Conservation (phyloP, 495 filamentous ascomycete genomes). For the Parmelia sp. region DNA sequence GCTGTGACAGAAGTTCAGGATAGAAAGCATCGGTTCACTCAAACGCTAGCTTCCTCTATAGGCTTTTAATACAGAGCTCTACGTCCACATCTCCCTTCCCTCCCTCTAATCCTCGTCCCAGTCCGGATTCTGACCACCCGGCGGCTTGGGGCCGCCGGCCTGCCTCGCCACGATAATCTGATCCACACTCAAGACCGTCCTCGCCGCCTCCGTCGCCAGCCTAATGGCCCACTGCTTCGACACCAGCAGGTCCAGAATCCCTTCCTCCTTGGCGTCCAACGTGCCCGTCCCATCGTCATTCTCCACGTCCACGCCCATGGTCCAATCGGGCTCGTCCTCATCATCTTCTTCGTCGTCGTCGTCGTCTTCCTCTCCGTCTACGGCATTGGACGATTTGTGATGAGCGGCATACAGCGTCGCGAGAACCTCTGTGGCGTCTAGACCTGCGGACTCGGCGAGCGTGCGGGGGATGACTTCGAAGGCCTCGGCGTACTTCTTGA, state of each 20-base stretch:
- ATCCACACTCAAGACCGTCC: constrained; percentile 93
- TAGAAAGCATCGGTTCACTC: not conserved
- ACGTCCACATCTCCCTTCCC: not conserved
- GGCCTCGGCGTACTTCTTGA: constrained; percentile 94
- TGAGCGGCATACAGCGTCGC: constrained; percentile 89
- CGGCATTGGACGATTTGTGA: constrained; percentile 50
- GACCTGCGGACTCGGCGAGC: constrained; percentile 85
- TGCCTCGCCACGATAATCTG: constrained; percentile 98
- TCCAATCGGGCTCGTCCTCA: constrained; percentile 66
- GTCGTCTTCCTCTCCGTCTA: constrained; percentile 19
- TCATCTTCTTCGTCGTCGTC: constrained; percentile 39
- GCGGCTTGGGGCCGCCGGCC: constrained; percentile 94
- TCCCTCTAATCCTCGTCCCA: constrained; percentile 85
- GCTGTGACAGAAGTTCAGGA: not conserved
- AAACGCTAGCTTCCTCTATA: constrained; percentile 7
- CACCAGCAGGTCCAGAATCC: constrained; percentile 85
- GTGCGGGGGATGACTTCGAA: constrained; percentile 96
- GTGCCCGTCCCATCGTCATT: constrained; percentile 72
- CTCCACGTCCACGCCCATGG: constrained; percentile 89
- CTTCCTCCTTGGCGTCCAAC: constrained; percentile 79
- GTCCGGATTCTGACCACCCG: constrained; percentile 72
- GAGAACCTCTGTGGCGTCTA: constrained; percentile 93
- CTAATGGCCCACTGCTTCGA: constrained; percentile 95
- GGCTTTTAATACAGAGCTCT: constrained; percentile 5
- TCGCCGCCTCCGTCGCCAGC: constrained; percentile 86